Conservation (phyloP, 2,329 filamentous ascomycete genomes). For the Neonectria sp. region DNA sequence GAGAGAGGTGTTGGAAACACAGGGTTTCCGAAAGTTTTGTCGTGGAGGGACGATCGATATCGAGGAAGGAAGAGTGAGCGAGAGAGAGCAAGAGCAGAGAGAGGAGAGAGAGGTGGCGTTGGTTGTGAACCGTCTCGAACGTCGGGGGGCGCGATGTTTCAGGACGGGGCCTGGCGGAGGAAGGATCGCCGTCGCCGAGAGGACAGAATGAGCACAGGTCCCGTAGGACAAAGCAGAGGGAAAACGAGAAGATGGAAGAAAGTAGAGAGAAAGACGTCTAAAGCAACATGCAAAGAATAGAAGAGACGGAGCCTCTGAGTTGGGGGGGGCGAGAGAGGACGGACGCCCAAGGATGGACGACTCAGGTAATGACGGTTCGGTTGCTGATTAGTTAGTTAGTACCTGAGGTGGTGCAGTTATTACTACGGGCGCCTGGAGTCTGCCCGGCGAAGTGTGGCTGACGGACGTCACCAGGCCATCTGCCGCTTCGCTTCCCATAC, state of each 20-base stretch:
- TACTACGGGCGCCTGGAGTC: slow-evolving; percentile 16
- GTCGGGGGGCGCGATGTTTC: slow-evolving; percentile 23
- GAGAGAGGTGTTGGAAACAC: slow-evolving; percentile 17
- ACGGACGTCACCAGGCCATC: slow-evolving; percentile 24
- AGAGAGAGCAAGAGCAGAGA: not conserved
- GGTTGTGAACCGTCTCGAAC: slow-evolving; percentile 9
- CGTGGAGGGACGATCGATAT: not conserved
- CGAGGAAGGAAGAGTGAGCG: not conserved
- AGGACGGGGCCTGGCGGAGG: slow-evolving; percentile 17
- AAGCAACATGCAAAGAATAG: slow-evolving; percentile 8
- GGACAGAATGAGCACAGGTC: slow-evolving; percentile 7
- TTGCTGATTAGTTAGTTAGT: slow-evolving; percentile 1
- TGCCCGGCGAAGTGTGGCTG: slow-evolving; percentile 22
- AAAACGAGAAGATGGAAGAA: not conserved
- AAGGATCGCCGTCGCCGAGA: slow-evolving; percentile 25
- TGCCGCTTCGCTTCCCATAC: not conserved
- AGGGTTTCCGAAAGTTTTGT: slow-evolving; percentile 17
- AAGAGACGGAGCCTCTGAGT: not conserved
- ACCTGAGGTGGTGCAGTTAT: not conserved
- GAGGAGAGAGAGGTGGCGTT: slow-evolving; percentile 3
- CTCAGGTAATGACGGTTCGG: slow-evolving; percentile 6
- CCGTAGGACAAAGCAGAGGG: not conserved
- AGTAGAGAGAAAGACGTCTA: not conserved
- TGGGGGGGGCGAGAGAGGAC: not conserved
- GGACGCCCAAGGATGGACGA: slow-evolving; percentile 14